Conservation (phyloP, 2,329 filamentous ascomycete genomes). For the Neopestalotiopsis sp. region DNA sequence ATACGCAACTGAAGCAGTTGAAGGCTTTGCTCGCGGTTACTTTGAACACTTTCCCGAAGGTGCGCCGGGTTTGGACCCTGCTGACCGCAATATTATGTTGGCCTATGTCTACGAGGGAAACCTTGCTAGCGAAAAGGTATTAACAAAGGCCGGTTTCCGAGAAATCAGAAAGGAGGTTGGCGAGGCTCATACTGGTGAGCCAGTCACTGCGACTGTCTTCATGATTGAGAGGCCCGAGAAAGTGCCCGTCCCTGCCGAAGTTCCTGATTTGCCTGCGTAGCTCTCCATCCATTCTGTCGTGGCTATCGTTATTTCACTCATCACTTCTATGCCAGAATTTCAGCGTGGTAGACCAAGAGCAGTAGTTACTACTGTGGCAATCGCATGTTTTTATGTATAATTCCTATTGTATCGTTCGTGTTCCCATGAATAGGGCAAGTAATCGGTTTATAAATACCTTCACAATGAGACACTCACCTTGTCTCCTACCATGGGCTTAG, state of each 20-base stretch:
- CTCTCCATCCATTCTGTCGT: background rate
- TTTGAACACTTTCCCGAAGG: constrained; percentile 10
- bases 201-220: background rate
- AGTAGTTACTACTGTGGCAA: too few species aligned
- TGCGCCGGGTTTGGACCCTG: background rate
- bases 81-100: background rate
- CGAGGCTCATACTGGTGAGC: background rate
- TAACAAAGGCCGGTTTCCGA: constrained; percentile 13
- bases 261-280: background rate
- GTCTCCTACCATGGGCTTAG: too few species aligned
- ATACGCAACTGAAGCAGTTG: constrained; percentile 8
- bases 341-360: too few species aligned
- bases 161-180: background rate
- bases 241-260: constrained; percentile 2
- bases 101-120: constrained; percentile 8
- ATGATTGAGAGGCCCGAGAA: constrained; percentile 7
- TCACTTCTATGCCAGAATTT: too few species aligned
- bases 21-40: background rate
- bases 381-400: too few species aligned
- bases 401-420: too few species aligned
- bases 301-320: background rate
- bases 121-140: constrained; percentile 11
- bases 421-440: too few species aligned
- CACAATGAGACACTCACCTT: too few species aligned
- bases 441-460: too few species aligned